phyloP scores from a whole-genome alignment of 2,329 filamentous ascomycete species.

The Tricladium varicosporioides region DNA sequence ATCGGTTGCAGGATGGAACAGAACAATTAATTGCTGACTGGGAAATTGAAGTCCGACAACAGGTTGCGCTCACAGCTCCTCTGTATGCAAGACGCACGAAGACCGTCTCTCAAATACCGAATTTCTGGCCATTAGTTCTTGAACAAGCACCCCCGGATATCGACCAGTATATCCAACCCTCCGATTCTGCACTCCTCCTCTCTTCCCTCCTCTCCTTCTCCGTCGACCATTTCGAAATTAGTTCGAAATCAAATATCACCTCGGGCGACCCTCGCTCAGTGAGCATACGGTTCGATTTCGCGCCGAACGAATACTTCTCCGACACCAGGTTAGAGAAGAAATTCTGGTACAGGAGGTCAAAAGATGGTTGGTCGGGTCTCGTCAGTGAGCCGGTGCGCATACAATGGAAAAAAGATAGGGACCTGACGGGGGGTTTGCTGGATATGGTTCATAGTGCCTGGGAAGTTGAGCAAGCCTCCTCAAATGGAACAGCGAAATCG shows the following conservation, averaged over 20 bases:
- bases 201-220: conserved; percentile 65
- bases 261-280: conserved; percentile 77
- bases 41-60: conserved; percentile 61
- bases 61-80: conserved; percentile 64
- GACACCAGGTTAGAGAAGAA: conserved; percentile 82
- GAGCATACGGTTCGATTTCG: conserved; percentile 74
- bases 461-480: conserved; percentile 52
- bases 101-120: conserved; percentile 69
- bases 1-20: neutral
- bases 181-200: conserved; percentile 72
- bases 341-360: conserved; percentile 77
- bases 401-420: conserved; percentile 81
- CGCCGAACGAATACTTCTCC: conserved; percentile 78
- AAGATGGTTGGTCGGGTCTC: conserved; percentile 69
- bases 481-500: conserved; percentile 30
- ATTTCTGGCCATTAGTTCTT: conserved; percentile 95
- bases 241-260: conserved; percentile 27
- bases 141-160: conserved; percentile 83
- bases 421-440: conserved; percentile 78
- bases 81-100: conserved; percentile 76
- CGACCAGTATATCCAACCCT: conserved; percentile 82
- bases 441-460: conserved; percentile 69
- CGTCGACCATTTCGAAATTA: conserved; percentile 78
- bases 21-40: conserved; percentile 13
- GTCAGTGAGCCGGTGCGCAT: conserved; percentile 89